These are phyloP conservation scores for Ascosphaera aggregata DNA, from an alignment of 2,329 filamentous ascomycete species.

Conservation along the genomic window DNA sequence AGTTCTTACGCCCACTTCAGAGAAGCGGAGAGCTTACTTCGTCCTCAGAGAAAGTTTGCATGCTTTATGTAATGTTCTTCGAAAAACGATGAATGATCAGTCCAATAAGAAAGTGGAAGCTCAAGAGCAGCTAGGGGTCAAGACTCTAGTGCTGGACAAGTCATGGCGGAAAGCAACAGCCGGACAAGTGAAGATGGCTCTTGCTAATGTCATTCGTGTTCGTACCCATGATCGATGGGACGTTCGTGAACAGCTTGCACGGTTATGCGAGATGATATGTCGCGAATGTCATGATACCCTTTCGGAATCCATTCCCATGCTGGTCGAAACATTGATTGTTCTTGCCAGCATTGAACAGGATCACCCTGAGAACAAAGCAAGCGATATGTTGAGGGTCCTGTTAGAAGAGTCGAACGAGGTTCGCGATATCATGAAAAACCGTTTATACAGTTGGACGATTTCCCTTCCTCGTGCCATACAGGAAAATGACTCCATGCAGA, in stretches of 20 bases:
- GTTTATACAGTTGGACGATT: slow-evolving; percentile 58
- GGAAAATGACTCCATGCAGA: slow-evolving; percentile 55
- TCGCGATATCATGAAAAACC: slow-evolving; percentile 38
- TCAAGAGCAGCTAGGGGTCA: slow-evolving; percentile 10
- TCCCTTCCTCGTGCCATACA: slow-evolving; percentile 68
- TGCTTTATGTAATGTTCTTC: slow-evolving; percentile 15
- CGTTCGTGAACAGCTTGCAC: slow-evolving; percentile 42
- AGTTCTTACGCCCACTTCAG: slow-evolving; percentile 44
- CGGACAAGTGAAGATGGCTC: slow-evolving; percentile 58
- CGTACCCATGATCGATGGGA: slow-evolving; percentile 45
- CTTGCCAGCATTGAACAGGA: slow-evolving; percentile 31
- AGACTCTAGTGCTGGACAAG: slow-evolving; percentile 19
- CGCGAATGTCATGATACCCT: slow-evolving; percentile 59
- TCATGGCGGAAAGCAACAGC: slow-evolving; percentile 63
- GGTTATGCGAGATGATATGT: slow-evolving; percentile 49
- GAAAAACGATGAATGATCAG: slow-evolving; percentile 13
- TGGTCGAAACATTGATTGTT: slow-evolving; percentile 61
- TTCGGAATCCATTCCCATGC: slow-evolving; percentile 40
- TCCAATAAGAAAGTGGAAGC: slow-evolving; percentile 6
- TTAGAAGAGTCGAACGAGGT: slow-evolving; percentile 38
- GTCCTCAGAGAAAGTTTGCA: slow-evolving; percentile 31
- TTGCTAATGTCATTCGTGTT: slow-evolving; percentile 54
- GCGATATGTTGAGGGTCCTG: slow-evolving; percentile 31
- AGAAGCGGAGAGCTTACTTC: slow-evolving; percentile 33
- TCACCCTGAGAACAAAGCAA: slow-evolving; percentile 15